Evolutionary conservation across 441 rosid genomes (phyloP).

Genomic region (Bocquillonia castaneifolia): DNA sequence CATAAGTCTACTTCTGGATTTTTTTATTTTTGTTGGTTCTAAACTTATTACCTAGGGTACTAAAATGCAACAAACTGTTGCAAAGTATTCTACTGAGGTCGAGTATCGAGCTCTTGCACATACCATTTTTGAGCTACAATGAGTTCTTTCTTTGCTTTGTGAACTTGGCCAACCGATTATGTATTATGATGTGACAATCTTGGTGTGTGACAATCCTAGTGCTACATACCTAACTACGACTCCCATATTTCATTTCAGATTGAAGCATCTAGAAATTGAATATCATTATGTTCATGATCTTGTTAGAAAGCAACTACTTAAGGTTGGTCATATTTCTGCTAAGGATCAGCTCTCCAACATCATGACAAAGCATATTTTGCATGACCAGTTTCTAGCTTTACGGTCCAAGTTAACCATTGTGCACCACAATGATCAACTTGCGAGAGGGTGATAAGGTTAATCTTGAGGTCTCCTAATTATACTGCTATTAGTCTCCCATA

Average conservation of each 20-base stretch:
- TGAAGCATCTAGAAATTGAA: not conserved
- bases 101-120: not conserved
- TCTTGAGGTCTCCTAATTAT: no score
- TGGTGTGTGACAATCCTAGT: no score
- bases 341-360: not conserved
- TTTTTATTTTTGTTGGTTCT: not conserved
- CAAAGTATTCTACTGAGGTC: not conserved
- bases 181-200: not conserved
- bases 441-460: no score
- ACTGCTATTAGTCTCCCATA: no score
- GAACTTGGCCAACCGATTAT: not conserved
- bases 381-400: no score
- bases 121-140: not conserved
- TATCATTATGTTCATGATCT: not conserved
- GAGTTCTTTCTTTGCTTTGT: not conserved
- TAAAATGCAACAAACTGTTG: not conserved
- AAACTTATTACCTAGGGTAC: not conserved
- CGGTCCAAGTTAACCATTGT: no score
- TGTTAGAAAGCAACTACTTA: not conserved
- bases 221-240: not conserved
- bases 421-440: no score
- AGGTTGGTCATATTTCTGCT: not conserved
- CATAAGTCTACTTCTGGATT: not conserved
- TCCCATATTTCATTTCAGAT: not conserved
- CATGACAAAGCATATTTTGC: not conserved